phyloP scores from a whole-genome alignment of 1,284 basidiomycete species.

The Entoloma clypeatum region DNA sequence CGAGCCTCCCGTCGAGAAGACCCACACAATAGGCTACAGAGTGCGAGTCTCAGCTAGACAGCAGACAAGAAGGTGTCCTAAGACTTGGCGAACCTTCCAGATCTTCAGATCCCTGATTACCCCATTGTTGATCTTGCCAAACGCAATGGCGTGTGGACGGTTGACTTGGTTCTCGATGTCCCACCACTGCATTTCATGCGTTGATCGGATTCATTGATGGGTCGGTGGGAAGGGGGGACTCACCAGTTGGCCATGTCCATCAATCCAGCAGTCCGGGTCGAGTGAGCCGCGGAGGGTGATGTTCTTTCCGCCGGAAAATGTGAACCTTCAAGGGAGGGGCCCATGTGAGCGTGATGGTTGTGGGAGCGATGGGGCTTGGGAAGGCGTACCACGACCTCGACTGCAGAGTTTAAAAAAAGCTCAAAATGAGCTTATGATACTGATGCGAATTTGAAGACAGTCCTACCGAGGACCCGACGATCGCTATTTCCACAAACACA shows the following conservation, averaged over 20 bases:
- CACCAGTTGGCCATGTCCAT: conserved; percentile 55
- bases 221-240: conserved; percentile 11
- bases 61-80: neutral
- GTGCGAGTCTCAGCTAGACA: neutral
- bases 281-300: conserved; percentile 52
- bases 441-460: neutral
- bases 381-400: conserved; percentile 45
- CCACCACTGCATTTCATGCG: conserved; percentile 48
- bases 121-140: conserved; percentile 49
- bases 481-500: too few relatives aligned
- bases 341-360: neutral
- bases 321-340: conserved; percentile 40
- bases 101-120: conserved; percentile 57
- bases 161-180: conserved; percentile 50
- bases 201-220: neutral
- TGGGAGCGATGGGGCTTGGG: neutral
- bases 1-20: conserved; percentile 49
- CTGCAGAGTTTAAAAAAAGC: neutral
- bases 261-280: conserved; percentile 56
- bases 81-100: conserved; percentile 42
- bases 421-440: too few relatives aligned
- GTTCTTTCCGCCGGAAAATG: conserved; percentile 51
- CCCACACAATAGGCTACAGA: conserved; percentile 53
- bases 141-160: conserved; percentile 51
- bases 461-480: conserved; percentile 43